Evolutionary conservation across 768 basidiomycete genomes (phyloP), one percentile per base, ranked within the genome.

Genomic region (Panellus pusillus): DNA sequence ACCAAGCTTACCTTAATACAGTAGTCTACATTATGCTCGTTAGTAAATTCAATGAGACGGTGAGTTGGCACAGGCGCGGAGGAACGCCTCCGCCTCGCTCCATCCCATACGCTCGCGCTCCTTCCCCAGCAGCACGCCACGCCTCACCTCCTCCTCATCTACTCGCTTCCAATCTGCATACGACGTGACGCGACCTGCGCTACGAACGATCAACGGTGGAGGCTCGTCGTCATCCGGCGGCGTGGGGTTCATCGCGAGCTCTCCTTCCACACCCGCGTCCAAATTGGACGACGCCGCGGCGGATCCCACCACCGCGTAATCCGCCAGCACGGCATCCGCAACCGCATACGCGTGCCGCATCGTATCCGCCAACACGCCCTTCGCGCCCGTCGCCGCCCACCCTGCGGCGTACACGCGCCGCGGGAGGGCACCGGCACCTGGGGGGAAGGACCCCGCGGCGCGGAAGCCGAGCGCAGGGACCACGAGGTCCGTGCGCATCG

Each of bases 341-440:
- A 91, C 84, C 3, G 79, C 77, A 65, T 93, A 93, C 18, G 95
- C 91, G 65, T 97, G 81, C 69, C 92, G 83, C 93, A 99, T 93
- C 31, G 97, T 97, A 3, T 86, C 78, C 2, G 93, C 94, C 41
- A 98, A 77, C 12, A 98, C 94, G 9, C 95, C 95, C 47, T 83
- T 86, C 0, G 97, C 94, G 32, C 96, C 96, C 3, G 81, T 84
- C 2, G 92, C 87, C 2, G 92, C 87, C 97, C 97, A 99, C 9
- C 96, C 96, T 1, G 91, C 87, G 1, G 92, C 88, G 65, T 97
- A 99, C n/a, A 95, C 75, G 53, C 82, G 82, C 35, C 74, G 77
- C 35, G 86, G 60, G 15, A 67, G 49, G 2, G 63, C 62, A 5
- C 57, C 50, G 0, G 77, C 77, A 4, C 58, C 59, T 3, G 31